phyloP scores from a whole-genome alignment of 768 basidiomycete genomes.

The Macrocybe gigantea region DNA sequence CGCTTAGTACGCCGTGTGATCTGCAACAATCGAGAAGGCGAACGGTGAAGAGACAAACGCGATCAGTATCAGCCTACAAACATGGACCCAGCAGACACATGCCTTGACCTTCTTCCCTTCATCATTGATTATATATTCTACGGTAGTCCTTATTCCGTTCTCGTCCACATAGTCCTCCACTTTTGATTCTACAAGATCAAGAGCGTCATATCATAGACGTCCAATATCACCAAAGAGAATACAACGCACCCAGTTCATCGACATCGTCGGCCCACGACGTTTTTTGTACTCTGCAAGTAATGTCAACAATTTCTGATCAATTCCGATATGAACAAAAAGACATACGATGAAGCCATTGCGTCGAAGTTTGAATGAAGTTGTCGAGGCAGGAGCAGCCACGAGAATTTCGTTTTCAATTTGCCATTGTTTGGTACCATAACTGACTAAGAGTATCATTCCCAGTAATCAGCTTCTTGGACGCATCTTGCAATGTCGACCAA shows the following conservation, averaged over 20 bases:
- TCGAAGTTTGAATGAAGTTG: no score
- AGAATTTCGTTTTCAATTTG: no score
- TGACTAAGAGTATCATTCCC: no score
- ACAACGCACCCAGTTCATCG: slow-evolving; percentile 58
- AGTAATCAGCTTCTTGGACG: no score
- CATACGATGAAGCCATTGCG: no score
- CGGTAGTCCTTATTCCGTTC: slow-evolving; percentile 80
- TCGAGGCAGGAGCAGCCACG: no score
- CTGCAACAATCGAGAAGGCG: slow-evolving; percentile 30
- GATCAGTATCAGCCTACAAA: no score
- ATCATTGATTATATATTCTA: slow-evolving; percentile 83
- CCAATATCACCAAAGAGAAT: not conserved
- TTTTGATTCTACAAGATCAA: slow-evolving; percentile 37
- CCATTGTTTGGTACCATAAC: no score
- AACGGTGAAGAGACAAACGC: not conserved
- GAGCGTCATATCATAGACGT: not conserved
- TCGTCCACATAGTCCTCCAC: slow-evolving; percentile 73
- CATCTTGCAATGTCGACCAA: not conserved
- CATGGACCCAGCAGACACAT: slow-evolving; percentile 5
- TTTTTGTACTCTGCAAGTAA: slow-evolving; percentile 37
- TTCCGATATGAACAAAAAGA: no score
- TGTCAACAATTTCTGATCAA: no score
- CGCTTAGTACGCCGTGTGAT: slow-evolving; percentile 84
- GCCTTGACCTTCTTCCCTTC: slow-evolving; percentile 96
- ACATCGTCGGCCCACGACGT: slow-evolving; percentile 89